These are phyloP conservation scores for Podospora anserina DNA, from an alignment of 495 filamentous ascomycete genomes.

Conservation along the genomic window DNA sequence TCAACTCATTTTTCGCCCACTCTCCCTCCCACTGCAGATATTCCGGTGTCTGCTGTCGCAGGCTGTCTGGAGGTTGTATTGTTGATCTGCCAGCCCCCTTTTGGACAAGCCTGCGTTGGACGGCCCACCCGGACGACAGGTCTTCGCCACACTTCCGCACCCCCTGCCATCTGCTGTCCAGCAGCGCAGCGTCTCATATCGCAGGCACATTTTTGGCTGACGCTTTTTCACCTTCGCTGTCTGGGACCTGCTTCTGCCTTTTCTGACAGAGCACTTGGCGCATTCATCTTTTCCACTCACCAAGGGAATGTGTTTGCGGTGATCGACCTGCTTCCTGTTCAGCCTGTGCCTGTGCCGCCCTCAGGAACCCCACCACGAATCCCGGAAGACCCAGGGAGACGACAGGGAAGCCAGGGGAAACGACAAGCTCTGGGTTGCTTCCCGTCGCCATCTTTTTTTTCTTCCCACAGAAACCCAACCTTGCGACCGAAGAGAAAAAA, in stretches of 20 bases:
- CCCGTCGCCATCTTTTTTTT: slow-evolving; percentile 21
- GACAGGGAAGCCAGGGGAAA: slow-evolving; percentile 4
- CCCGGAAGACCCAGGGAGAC: slow-evolving; percentile 23
- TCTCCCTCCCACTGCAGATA: background rate
- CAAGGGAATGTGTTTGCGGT: slow-evolving; percentile 16
- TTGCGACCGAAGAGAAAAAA: slow-evolving; percentile 14
- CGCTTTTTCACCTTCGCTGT: slow-evolving; percentile 3
- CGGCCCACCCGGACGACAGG: slow-evolving; percentile 19
- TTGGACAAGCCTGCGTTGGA: background rate
- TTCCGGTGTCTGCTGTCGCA: background rate
- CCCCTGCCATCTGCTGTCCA: slow-evolving; percentile 21
- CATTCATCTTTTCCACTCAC: slow-evolving; percentile 12
- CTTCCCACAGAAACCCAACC: slow-evolving; percentile 11
- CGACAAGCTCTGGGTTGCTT: slow-evolving; percentile 16
- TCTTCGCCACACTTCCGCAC: slow-evolving; percentile 27
- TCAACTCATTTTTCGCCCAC: background rate
- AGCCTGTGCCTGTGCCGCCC: slow-evolving; percentile 32
- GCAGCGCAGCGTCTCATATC: slow-evolving; percentile 15
- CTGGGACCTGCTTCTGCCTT: slow-evolving; percentile 29
- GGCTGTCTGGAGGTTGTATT: background rate
- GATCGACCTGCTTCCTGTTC: slow-evolving; percentile 11
- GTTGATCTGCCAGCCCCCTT: slow-evolving; percentile 13
- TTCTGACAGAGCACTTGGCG: slow-evolving; percentile 12
- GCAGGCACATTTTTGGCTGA: slow-evolving; percentile 8
- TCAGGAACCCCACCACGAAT: slow-evolving; percentile 27